Evolutionary conservation across 495 filamentous ascomycete genomes (phyloP).

Genomic region (Talaromyces proteolyticus): DNA sequence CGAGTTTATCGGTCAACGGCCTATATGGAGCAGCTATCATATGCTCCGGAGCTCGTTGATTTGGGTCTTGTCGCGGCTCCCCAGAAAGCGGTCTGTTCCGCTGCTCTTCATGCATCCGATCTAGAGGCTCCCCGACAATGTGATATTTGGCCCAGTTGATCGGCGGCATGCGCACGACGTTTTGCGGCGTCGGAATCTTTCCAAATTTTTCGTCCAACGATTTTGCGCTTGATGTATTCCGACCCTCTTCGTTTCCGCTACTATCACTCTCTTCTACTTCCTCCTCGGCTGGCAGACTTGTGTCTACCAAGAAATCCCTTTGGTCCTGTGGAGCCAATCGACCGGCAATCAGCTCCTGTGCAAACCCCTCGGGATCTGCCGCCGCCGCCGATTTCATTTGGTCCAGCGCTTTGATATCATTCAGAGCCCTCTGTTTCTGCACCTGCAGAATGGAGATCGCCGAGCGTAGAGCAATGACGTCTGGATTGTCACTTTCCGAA

Average conservation of each 20-base stretch:
- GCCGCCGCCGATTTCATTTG: slow-evolving; percentile 58
- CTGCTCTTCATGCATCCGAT: slow-evolving; percentile 80
- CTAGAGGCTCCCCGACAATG: slow-evolving; percentile 70
- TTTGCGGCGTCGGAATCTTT: slow-evolving; percentile 70
- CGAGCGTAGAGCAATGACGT: slow-evolving; percentile 74
- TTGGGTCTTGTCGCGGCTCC: slow-evolving; percentile 36
- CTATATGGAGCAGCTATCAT: slow-evolving; percentile 68
- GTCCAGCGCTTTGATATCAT: slow-evolving; percentile 62
- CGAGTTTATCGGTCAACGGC: slow-evolving; percentile 61
- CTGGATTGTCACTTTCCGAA: slow-evolving; percentile 70
- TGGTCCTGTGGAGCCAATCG: slow-evolving; percentile 35
- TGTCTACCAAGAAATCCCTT: slow-evolving; percentile 31
- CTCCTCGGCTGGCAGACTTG: slow-evolving; percentile 18
- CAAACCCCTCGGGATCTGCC: slow-evolving; percentile 63
- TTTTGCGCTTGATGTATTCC: slow-evolving; percentile 9
- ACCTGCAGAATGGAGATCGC: slow-evolving; percentile 78
- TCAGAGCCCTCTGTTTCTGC: slow-evolving; percentile 68
- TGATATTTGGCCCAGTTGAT: slow-evolving; percentile 91
- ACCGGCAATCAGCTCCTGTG: slow-evolving; percentile 53
- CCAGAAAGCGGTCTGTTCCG: slow-evolving; percentile 54
- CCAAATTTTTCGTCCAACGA: slow-evolving; percentile 28
- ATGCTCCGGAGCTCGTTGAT: slow-evolving; percentile 45
- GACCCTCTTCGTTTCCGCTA: slow-evolving; percentile 14
- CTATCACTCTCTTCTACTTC: slow-evolving; percentile 36
- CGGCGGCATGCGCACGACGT: slow-evolving; percentile 73